Evolutionary conservation across 164 flowering plant genomes (phyloP).

Genomic region (Macadamia tetraphylla): DNA sequence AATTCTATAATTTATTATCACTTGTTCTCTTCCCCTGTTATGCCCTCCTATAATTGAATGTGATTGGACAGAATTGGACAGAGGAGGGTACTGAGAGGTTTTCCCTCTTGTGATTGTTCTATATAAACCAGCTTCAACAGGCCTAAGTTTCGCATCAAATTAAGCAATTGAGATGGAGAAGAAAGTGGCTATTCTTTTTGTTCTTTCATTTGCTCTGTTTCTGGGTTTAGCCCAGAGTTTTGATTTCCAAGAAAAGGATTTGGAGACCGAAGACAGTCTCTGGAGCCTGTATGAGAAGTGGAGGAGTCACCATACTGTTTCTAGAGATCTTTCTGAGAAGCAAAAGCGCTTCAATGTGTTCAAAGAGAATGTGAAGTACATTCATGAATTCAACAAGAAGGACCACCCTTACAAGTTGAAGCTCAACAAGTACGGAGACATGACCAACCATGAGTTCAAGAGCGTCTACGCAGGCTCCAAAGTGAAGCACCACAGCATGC

Average conservation of each 20-base stretch:
- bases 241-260: conserved; percentile 45
- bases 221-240: conserved; percentile 27
- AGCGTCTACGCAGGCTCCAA: conserved; percentile 43
- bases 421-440: conserved; percentile 52
- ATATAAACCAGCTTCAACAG: conserved; percentile 15
- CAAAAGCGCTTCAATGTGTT: background rate
- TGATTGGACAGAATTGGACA: too few species aligned
- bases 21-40: too few species aligned
- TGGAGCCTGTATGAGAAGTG: conserved; percentile 42
- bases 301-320: conserved; percentile 30
- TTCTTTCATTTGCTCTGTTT: conserved; percentile 27
- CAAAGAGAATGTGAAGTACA: too few species aligned
- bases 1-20: too few species aligned
- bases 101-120: conserved; percentile 2
- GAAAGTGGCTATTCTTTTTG: conserved; percentile 13
- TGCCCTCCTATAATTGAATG: too few species aligned
- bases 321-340: conserved; percentile 43
- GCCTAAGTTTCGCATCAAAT: background rate
- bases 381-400: conserved; percentile 30
- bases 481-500: conserved; percentile 49
- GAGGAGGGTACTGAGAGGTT: too few species aligned
- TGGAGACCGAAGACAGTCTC: conserved; percentile 44
- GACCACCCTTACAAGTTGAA: conserved; percentile 54
- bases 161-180: conserved; percentile 21
- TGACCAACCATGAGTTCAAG: conserved; percentile 20